phyloP scores from a whole-genome alignment of 179 eudicot species.

The Drosera spatulata region DNA sequence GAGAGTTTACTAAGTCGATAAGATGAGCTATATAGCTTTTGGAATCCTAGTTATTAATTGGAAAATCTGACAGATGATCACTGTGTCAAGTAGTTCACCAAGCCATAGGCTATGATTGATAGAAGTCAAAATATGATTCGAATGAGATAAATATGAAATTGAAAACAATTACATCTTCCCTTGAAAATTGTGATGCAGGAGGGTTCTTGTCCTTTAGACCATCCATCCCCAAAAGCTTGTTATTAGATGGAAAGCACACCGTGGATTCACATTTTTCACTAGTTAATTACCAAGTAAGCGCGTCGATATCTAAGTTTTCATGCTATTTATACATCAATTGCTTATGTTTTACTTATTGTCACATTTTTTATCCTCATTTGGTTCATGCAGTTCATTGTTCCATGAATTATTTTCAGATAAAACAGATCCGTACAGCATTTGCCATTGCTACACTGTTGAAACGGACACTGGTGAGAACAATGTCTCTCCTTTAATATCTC shows the following conservation, averaged over 20 bases:
- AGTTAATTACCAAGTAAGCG: constrained; percentile 76
- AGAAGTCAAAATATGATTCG: too few species aligned
- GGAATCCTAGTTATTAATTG: too few species aligned
- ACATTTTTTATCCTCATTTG: not conserved
- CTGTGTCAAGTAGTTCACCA: too few species aligned
- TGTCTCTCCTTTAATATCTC: constrained; percentile 2
- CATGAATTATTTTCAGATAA: constrained; percentile 39
- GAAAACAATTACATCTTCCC: not conserved
- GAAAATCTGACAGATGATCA: too few species aligned
- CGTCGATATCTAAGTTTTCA: constrained; percentile 3
- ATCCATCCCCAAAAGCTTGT: constrained; percentile 68
- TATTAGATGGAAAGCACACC: constrained; percentile 72
- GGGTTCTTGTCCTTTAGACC: constrained; percentile 84
- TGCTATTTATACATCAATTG: not conserved
- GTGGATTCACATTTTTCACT: constrained; percentile 74
- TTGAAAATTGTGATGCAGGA: constrained; percentile 40
- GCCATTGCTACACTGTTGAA: constrained; percentile 75
- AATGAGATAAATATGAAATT: too few species aligned
- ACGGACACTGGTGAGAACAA: constrained; percentile 77
- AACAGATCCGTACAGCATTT: constrained; percentile 95
- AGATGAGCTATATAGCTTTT: too few species aligned
- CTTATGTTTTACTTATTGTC: constrained; percentile 3
- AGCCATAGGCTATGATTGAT: too few species aligned
- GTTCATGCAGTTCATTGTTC: constrained; percentile 1
- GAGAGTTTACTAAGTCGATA: too few species aligned